These are phyloP conservation scores for Citrullus mucosospermus DNA, from an alignment of 306 rosid genomes.

Conservation along the genomic window DNA sequence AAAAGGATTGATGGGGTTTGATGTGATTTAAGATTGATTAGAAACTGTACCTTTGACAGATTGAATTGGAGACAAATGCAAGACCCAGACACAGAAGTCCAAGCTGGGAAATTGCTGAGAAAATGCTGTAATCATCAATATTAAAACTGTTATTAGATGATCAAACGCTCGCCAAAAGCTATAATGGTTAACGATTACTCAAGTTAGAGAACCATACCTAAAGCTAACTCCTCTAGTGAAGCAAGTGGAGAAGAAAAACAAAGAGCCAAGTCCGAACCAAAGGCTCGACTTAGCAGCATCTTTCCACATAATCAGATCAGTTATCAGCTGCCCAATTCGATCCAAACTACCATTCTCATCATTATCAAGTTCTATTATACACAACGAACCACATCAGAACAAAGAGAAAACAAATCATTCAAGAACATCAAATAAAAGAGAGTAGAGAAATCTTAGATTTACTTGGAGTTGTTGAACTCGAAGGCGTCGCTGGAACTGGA, in stretches of 20 bases:
- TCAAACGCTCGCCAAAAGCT: neutral
- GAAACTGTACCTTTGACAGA: slow-evolving; percentile 42
- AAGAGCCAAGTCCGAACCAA: slow-evolving; percentile 77
- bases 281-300: slow-evolving; percentile 62
- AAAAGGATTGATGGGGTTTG: neutral
- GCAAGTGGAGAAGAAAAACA: slow-evolving; percentile 55
- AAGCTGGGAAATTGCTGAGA: slow-evolving; percentile 54
- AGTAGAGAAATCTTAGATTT: neutral
- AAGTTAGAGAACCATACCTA: slow-evolving; percentile 24
- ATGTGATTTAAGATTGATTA: neutral
- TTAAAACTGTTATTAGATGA: slow-evolving; percentile 2
- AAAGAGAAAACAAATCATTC: neutral
- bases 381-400: neutral
- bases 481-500: slow-evolving; percentile 21
- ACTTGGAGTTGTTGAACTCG: slow-evolving; percentile 44
- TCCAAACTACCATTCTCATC: slow-evolving; percentile 41
- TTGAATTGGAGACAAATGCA: slow-evolving; percentile 60
- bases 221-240: slow-evolving; percentile 45
- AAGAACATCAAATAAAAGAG: neutral
- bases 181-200: neutral
- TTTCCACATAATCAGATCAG: slow-evolving; percentile 76
- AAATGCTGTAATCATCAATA: slow-evolving; percentile 35
- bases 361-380: slow-evolving; percentile 25
- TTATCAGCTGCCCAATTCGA: slow-evolving; percentile 36
- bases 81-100: slow-evolving; percentile 48